Percentiles rank a stretch among this genome's conserved stretches.
Evolutionary conservation across 805 yeast genomes (phyloP).

Genomic region (Sugiyamaella qingdaonensis): DNA sequence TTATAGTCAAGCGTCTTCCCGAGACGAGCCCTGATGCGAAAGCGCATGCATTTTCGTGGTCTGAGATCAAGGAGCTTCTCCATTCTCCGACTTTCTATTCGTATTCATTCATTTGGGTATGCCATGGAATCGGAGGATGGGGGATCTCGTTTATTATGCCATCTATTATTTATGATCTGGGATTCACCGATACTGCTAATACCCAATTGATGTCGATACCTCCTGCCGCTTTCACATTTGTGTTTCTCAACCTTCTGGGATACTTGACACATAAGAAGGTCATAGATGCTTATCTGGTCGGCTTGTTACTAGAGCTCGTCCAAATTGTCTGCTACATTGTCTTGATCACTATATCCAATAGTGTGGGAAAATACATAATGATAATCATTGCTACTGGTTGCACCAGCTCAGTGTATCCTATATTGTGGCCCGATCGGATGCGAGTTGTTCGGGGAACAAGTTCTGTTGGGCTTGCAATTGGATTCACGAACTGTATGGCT

Average conservation of each 20-base stretch:
- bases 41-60: not conserved
- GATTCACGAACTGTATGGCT: conserved; percentile 6
- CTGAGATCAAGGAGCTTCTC: conserved; percentile 10
- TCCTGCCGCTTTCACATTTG: conserved; percentile 5
- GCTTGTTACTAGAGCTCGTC: not conserved
- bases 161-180: conserved; percentile 42
- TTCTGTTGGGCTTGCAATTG: conserved; percentile 5
- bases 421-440: conserved; percentile 8
- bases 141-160: conserved; percentile 42
- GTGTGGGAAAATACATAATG: conserved; percentile 9
- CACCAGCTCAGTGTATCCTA: conserved; percentile 5
- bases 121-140: conserved; percentile 44
- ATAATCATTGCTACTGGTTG: conserved; percentile 6
- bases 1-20: conserved; percentile 10
- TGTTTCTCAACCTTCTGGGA: conserved; percentile 7
- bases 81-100: conserved; percentile 20
- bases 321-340: conserved; percentile 4
- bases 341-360: conserved; percentile 1
- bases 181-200: conserved; percentile 36
- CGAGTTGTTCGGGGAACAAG: conserved; percentile 10
- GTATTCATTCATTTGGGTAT: conserved; percentile 39
- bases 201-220: conserved; percentile 46
- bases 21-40: not conserved
- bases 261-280: conserved; percentile 1
- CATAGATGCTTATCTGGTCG: not conserved